Conservation (phyloP, 106 monocot species). For the Phalaenopsis equestris region DNA sequence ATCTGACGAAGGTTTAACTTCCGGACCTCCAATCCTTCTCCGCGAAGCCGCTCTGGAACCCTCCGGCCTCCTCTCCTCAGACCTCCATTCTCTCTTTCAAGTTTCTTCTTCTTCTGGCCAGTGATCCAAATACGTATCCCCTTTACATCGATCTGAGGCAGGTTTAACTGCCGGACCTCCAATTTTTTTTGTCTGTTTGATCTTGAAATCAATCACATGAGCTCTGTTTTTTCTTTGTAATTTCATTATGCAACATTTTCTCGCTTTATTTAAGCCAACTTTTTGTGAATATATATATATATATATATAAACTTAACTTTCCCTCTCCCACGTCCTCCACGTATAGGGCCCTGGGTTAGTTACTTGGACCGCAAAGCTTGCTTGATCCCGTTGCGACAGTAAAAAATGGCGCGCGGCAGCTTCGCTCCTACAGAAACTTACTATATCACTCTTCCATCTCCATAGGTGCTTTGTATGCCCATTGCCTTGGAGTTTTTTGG, state of each 20-base stretch:
- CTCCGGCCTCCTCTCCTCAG: slow-evolving; percentile 55
- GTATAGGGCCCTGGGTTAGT: no score
- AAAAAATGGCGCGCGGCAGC: not conserved
- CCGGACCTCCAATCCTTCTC: slow-evolving; percentile 27
- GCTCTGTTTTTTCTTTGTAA: no score
- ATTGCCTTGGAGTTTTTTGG: not conserved
- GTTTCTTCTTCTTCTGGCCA: not conserved
- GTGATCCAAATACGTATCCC: not conserved
- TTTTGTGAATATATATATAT: no score
- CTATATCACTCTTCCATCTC: not conserved
- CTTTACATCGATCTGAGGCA: not conserved
- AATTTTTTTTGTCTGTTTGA: no score
- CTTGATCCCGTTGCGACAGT: no score
- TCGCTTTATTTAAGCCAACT: no score
- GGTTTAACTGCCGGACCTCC: not conserved
- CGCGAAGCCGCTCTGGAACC: slow-evolving; percentile 55
- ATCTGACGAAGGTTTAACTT: not conserved
- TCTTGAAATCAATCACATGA: no score
- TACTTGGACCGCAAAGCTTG: no score
- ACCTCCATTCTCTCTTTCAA: slow-evolving; percentile 49
- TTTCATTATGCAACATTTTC: no score
- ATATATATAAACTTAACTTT: no score
- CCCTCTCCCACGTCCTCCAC: no score
- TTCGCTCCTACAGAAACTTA: not conserved
- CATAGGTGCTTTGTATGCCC: not conserved